Evolutionary conservation across 2,329 filamentous ascomycete species (phyloP).

Genomic region (Penicillium sp.): DNA sequence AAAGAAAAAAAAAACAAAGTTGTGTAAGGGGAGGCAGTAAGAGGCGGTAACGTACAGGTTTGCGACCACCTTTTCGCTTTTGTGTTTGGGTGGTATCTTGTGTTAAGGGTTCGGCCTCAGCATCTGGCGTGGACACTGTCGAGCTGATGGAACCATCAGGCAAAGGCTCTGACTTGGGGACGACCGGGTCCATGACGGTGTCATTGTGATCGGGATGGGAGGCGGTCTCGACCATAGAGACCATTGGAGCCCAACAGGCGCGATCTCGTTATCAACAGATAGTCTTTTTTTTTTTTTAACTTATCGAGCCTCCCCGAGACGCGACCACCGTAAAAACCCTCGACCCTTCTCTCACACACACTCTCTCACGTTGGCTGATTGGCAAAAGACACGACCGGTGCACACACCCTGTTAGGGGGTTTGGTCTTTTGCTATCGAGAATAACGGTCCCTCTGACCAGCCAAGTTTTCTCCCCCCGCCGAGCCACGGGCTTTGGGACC

Average conservation of each 20-base stretch:
- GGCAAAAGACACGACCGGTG: neutral
- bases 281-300: conserved; percentile 3
- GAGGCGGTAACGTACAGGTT: conserved; percentile 74
- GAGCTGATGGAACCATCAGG: conserved; percentile 53
- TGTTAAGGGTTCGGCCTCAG: conserved; percentile 47
- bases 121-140: conserved; percentile 54
- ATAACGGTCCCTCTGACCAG: conserved; percentile 1
- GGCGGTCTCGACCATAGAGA: conserved; percentile 51
- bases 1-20: neutral
- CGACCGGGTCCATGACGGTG: conserved; percentile 46
- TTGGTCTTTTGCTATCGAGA: conserved; percentile 2
- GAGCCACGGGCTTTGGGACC: conserved; percentile 20
- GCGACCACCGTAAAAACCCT: neutral
- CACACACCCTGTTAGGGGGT: neutral
- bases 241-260: conserved; percentile 43
- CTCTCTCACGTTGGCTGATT: neutral
- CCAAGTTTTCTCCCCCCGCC: conserved; percentile 20
- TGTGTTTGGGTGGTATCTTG: conserved; percentile 61
- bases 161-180: conserved; percentile 51
- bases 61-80: conserved; percentile 96
- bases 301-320: neutral
- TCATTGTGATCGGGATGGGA: conserved; percentile 49
- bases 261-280: conserved; percentile 5
- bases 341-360: neutral
- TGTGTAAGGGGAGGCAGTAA: no score